These are phyloP conservation scores for Roridomyces roridus DNA, from an alignment of 768 basidiomycete species.

Conservation along the genomic window DNA sequence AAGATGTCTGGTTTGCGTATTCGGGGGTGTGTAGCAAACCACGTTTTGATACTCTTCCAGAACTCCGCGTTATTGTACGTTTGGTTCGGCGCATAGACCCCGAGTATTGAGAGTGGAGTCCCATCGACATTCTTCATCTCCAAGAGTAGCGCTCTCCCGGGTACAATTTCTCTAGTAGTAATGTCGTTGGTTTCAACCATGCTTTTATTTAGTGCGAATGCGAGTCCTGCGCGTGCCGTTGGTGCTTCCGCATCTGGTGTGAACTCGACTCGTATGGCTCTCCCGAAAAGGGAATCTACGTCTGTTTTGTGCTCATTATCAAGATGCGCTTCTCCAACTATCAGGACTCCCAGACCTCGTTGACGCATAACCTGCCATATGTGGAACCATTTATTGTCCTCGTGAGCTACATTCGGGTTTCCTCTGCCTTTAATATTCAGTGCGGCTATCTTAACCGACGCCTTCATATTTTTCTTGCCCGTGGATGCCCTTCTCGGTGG, in stretches of 20 bases:
- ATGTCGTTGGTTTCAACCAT: conserved; percentile 18
- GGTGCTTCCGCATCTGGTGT: conserved; percentile 22
- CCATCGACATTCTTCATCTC: conserved; percentile 22
- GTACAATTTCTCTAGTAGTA: not conserved
- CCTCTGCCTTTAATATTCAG: conserved; percentile 8
- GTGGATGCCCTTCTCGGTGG: not conserved
- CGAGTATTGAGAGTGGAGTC: conserved; percentile 30
- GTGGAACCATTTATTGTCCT: conserved; percentile 2
- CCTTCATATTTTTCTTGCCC: not conserved
- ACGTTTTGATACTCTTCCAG: conserved; percentile 29
- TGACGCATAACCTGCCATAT: conserved; percentile 24
- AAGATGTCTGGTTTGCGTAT: conserved; percentile 38
- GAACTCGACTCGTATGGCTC: conserved; percentile 24
- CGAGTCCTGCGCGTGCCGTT: conserved; percentile 34
- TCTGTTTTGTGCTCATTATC: conserved; percentile 3
- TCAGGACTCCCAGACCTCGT: conserved; percentile 33
- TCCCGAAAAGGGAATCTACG: conserved; percentile 11
- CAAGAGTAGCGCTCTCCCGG: not conserved
- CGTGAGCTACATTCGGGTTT: not conserved
- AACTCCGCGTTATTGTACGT: conserved; percentile 33
- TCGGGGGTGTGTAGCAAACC: conserved; percentile 5
- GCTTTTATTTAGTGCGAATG: conserved; percentile 39
- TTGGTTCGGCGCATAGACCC: conserved; percentile 43
- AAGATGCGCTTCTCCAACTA: conserved; percentile 41
- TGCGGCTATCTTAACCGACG: not conserved